Evolutionary conservation across 805 yeast species (phyloP), one percentile per base, ranked within the genome.

Genomic region (Candida easanensis): DNA sequence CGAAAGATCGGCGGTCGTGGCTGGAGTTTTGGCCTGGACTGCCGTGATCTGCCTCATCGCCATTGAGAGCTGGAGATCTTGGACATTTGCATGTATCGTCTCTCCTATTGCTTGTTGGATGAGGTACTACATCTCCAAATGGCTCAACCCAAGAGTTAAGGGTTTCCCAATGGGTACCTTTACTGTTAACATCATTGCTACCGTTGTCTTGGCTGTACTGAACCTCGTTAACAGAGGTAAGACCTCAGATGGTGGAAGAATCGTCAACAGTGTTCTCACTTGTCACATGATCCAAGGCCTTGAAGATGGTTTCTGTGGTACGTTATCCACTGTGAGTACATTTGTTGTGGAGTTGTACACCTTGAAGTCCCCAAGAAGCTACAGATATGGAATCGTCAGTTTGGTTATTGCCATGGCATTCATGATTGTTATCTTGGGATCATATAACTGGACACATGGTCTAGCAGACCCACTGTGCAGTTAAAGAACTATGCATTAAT

Each of bases 311-410:
- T 80, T 76, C 45, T 80, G 88, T 56, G 95, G 90, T 1, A 73
- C 77, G 3, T 61, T 84, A 39, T 79, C 88, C 31, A 86, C 97
- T 0, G 76, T 87, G 31, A 82, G 91, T 42, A 84, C 96, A 0
- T 84, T 88, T 52, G 73, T 85, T 8, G 79, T 75, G 33, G 97
- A 89, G 60, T 61, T 87, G 30, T 69, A 61, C 42, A 60, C 63
- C 4, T 48, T 74, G 36, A 62, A 58, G 11, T 52, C 69, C 5
- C 30, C 56, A 14, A 47, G 65, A 45, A 63, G 78, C 4, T 74
- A 79, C 42, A 45, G 61, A 7, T 89, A 89, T 58, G 83, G 76
- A 5, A 20, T 63, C 1, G 42, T 57, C 0, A 73, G 86, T 14
- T 54, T 87, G 2, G 52, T 62, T 2, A 41, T 66, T 0, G 71